Conservation (phyloP, 2,329 filamentous ascomycete species). For the Colletotrichum sp. region DNA sequence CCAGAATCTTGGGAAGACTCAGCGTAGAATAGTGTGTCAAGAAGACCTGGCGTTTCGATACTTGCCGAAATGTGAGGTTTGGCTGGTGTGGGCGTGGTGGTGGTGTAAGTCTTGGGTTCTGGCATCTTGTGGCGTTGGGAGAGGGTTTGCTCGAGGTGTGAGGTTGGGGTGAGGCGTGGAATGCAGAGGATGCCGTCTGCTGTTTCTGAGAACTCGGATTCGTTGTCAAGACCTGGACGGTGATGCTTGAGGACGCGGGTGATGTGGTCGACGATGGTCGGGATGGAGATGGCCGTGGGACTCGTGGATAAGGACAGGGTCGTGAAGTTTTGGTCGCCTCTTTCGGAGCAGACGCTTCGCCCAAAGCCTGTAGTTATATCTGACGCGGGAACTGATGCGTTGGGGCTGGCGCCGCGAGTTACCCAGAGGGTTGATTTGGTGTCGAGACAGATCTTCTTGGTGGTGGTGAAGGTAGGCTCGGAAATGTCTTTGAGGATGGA, state of each 20-base stretch:
- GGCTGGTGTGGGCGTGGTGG: neutral
- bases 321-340: neutral
- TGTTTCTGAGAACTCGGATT: neutral
- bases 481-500: neutral
- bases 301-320: neutral
- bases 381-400: neutral
- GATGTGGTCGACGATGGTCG: neutral
- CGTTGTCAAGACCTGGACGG: neutral
- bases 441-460: neutral
- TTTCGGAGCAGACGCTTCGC: neutral
- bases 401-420: neutral
- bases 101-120: neutral
- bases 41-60: neutral
- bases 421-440: neutral
- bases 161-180: slow-evolving; percentile 12
- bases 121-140: neutral
- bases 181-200: neutral
- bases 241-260: neutral
- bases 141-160: neutral
- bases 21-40: neutral
- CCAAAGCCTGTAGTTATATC: neutral
- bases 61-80: neutral
- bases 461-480: neutral
- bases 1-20: neutral
- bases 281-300: neutral